Evolutionary conservation across 2,329 filamentous ascomycete genomes (phyloP).

Genomic region (Macrophomina phaseolina): DNA sequence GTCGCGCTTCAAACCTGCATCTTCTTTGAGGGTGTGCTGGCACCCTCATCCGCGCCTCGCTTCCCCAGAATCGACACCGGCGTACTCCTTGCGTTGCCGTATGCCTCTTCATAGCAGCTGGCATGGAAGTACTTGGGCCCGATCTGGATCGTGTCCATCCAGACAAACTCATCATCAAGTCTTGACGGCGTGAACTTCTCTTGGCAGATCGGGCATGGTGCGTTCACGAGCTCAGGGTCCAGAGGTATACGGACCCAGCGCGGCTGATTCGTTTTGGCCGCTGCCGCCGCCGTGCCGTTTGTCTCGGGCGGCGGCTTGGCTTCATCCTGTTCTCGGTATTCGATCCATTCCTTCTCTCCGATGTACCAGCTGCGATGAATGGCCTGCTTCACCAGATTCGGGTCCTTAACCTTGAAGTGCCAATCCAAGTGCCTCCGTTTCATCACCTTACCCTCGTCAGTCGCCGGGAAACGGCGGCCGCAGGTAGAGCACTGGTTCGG

Average conservation of each 20-base stretch:
- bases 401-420: conserved; percentile 95
- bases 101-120: conserved; percentile 78
- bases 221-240: conserved; percentile 74
- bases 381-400: conserved; percentile 82
- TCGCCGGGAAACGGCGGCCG: conserved; percentile 81
- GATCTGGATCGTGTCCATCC: conserved; percentile 84
- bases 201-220: conserved; percentile 90
- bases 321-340: conserved; percentile 80
- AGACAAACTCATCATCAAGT: conserved; percentile 94
- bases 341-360: conserved; percentile 93
- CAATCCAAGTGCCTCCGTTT: conserved; percentile 96
- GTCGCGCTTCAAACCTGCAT: conserved; percentile 20
- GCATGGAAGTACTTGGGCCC: conserved; percentile 85
- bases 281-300: conserved; percentile 48
- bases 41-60: conserved; percentile 30
- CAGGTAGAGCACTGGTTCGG: conserved; percentile 91
- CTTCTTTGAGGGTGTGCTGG: conserved; percentile 25
- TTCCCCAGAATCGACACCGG: conserved; percentile 46
- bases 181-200: conserved; percentile 92
- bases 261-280: conserved; percentile 62
- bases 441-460: conserved; percentile 78
- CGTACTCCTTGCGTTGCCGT: conserved; percentile 37
- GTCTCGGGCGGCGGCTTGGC: conserved; percentile 42
- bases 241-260: conserved; percentile 85
- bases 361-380: conserved; percentile 96